phyloP scores from a whole-genome alignment of 257 asterid genomes.

The Cinchona pubescens region DNA sequence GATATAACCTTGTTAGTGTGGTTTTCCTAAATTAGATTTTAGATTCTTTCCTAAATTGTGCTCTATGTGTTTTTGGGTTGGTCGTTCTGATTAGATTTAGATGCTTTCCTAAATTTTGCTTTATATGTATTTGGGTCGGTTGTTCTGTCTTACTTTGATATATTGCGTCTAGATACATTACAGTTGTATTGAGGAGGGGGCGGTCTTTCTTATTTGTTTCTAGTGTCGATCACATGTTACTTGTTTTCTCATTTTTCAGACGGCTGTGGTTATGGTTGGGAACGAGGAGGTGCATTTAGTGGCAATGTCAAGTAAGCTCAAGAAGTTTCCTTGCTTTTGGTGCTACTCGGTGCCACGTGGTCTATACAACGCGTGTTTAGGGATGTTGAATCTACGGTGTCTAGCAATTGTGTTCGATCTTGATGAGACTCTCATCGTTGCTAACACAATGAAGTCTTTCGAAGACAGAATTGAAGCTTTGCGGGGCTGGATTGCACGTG shows the following conservation, averaged over 20 bases:
- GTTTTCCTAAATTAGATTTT: background rate
- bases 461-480: slow-evolving; percentile 87
- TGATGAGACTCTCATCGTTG: slow-evolving; percentile 95
- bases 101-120: background rate
- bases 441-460: slow-evolving; percentile 97
- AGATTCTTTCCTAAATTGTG: background rate
- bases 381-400: slow-evolving; percentile 87
- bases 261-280: slow-evolving; percentile 80
- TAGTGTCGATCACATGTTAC: slow-evolving; percentile 19
- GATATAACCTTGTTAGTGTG: background rate
- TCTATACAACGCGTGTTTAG: slow-evolving; percentile 57
- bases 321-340: slow-evolving; percentile 96
- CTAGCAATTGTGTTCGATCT: slow-evolving; percentile 92
- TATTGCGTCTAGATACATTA: background rate
- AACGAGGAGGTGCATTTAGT: slow-evolving; percentile 88
- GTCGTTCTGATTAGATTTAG: too few relatives aligned
- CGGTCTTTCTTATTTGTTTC: background rate
- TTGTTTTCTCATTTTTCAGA: slow-evolving; percentile 43
- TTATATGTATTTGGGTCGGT: background rate
- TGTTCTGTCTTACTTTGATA: background rate
- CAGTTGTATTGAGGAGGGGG: background rate
- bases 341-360: slow-evolving; percentile 81
- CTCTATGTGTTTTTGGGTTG: too few relatives aligned
- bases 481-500: slow-evolving; percentile 68
- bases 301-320: slow-evolving; percentile 96